A percentile compares a stretch with the other conserved stretches of the same genome.
Evolutionary conservation across 148 eudicot species (phyloP).

Genomic region (Camellia lanceoleosa): DNA sequence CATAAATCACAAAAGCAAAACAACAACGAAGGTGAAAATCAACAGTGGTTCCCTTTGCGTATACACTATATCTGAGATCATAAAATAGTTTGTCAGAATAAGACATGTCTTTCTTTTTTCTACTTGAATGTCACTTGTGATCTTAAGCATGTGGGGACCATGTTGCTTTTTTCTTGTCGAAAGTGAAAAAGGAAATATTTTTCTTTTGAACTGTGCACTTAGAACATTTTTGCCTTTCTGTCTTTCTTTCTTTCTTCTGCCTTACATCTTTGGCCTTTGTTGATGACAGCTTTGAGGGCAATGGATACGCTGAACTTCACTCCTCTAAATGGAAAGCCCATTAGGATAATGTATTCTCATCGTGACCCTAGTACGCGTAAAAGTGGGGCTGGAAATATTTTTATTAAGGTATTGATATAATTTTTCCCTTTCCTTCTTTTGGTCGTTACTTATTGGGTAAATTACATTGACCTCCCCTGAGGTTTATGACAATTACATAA

Average conservation of each 20-base stretch:
- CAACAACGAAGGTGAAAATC: no score
- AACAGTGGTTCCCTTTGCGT: no score
- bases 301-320: slow-evolving; percentile 64
- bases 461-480: no score
- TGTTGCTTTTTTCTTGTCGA: background rate
- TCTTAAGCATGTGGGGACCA: no score
- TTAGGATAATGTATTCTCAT: slow-evolving; percentile 80
- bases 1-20: no score
- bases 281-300: slow-evolving; percentile 66
- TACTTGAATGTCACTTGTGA: no score
- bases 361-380: slow-evolving; percentile 73
- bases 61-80: no score
- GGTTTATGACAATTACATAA: no score
- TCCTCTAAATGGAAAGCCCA: slow-evolving; percentile 66
- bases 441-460: background rate
- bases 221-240: background rate
- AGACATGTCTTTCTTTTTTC: background rate
- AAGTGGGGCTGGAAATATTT: slow-evolving; percentile 81
- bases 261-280: background rate
- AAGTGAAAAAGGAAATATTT: background rate
- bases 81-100: no score
- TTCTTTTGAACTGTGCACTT: background rate
- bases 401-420: slow-evolving; percentile 59
- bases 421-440: slow-evolving; percentile 2
- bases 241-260: background rate